Evolutionary conservation across 441 rosid species (phyloP).

Genomic region (Populus trichocarpa): DNA sequence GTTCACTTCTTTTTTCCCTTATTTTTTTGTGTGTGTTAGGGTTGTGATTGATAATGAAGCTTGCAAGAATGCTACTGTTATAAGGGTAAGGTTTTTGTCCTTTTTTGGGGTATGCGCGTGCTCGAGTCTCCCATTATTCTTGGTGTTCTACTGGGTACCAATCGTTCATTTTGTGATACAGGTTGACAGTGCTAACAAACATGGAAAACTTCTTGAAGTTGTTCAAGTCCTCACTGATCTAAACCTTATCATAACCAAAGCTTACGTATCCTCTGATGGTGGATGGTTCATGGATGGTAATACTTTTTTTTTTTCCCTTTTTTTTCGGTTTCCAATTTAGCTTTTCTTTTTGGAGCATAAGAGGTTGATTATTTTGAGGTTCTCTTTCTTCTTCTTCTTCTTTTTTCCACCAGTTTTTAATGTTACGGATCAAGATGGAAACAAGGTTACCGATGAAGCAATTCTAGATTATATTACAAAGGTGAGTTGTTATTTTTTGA

Average conservation of each 20-base stretch:
- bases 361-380: constrained; percentile 16
- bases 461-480: constrained; percentile 71
- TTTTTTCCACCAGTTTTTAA: constrained; percentile 55
- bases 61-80: constrained; percentile 49
- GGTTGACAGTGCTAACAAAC: constrained; percentile 92
- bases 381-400: too few relatives aligned
- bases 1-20: neutral
- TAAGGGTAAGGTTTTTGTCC: constrained; percentile 42
- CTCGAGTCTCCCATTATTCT: constrained; percentile 2
- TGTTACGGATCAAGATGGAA: constrained; percentile 79
- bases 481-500: constrained; percentile 36
- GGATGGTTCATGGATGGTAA: constrained; percentile 99
- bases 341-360: neutral
- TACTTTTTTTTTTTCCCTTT: neutral
- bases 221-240: constrained; percentile 87
- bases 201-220: constrained; percentile 88
- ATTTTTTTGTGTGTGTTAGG: constrained; percentile 34
- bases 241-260: constrained; percentile 72
- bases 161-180: constrained; percentile 20
- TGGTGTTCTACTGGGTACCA: constrained; percentile 16
- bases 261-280: constrained; percentile 90
- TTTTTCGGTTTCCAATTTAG: neutral
- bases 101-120: neutral
- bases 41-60: constrained; percentile 65
- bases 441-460: constrained; percentile 67